Evolutionary conservation across 441 rosid genomes (phyloP), one percentile per base, ranked within the genome.

Genomic region (Populus tomentosa): DNA sequence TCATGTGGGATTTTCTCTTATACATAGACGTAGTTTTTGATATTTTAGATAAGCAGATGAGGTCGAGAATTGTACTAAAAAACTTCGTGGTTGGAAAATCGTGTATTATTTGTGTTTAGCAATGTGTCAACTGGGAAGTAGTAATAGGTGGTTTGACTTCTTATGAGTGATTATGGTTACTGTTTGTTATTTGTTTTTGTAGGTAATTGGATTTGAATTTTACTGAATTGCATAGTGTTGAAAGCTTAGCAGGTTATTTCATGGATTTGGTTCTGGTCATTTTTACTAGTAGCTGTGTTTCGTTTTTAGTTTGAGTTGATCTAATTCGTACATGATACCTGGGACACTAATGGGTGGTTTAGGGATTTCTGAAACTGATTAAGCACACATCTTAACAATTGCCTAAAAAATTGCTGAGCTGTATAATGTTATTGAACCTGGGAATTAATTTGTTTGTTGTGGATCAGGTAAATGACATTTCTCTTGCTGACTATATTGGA

Each of bases 401-500:
- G 56, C 20, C 6, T 13, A 3, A 13, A 3, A 46, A 14, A 46
- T 46, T 46, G 18, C 5, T 46, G 56, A 14, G 18, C 56, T 46
- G 56, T 46, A 14, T 4, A 46, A 46, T 14, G 2, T 14, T 14
- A 46, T 4, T 46, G 5, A 46, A 6, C 16, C 11, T 21, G 23
- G 53, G 65, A 13, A 11, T 21, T 72, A 35, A 38, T 2, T 28
- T 33, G 18, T 36, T 56, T 67, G 26, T 40, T 68, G 62, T 69
- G 40, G 4, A 23, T 66, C 65, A 94, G 95, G 89, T 92, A 40
- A 80, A 68, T 68, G 98, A 94, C 70, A 87, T 92, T 18, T 88
- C 95, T 24, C 72, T 92, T 84, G 36, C 63, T 2, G 97, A 94
- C 42, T 92, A 94, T 83, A 84, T 92, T 62, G 97, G 94, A 5